phyloP scores from a whole-genome alignment of 148 eudicot species.

The Vaccinium darrowii region DNA sequence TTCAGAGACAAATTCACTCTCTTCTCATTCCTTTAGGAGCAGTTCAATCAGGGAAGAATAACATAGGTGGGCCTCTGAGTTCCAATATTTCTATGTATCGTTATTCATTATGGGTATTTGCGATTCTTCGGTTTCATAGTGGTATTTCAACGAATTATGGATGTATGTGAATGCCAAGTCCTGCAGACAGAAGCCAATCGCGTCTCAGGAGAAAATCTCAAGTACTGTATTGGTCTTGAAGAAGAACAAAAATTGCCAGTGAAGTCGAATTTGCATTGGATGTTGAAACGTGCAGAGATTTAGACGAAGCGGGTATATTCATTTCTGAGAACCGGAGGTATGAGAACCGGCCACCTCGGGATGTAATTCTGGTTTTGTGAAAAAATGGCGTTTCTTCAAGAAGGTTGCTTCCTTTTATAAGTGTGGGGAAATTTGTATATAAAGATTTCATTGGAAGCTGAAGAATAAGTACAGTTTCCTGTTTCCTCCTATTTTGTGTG shows the following conservation, averaged over 20 bases:
- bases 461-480: neutral
- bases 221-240: neutral
- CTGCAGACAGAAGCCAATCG: neutral
- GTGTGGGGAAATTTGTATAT: neutral
- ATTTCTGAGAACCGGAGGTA: neutral
- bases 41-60: conserved; percentile 27
- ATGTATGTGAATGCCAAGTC: neutral
- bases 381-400: neutral
- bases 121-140: neutral
- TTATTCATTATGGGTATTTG: neutral
- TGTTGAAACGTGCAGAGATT: neutral
- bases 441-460: neutral
- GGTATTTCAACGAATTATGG: neutral
- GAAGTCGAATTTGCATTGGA: neutral
- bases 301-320: neutral
- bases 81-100: neutral
- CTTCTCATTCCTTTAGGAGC: conserved; percentile 28
- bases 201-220: neutral
- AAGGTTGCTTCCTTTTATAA: neutral
- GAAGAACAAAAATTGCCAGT: no score
- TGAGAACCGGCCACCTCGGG: neutral
- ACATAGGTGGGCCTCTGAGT: neutral
- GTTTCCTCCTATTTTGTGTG: neutral
- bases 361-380: neutral
- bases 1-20: conserved; percentile 25